Base-by-base conservation (phyloP, 1,284 basidiomycete species). In the Heterobasidion irregulare region DNA sequence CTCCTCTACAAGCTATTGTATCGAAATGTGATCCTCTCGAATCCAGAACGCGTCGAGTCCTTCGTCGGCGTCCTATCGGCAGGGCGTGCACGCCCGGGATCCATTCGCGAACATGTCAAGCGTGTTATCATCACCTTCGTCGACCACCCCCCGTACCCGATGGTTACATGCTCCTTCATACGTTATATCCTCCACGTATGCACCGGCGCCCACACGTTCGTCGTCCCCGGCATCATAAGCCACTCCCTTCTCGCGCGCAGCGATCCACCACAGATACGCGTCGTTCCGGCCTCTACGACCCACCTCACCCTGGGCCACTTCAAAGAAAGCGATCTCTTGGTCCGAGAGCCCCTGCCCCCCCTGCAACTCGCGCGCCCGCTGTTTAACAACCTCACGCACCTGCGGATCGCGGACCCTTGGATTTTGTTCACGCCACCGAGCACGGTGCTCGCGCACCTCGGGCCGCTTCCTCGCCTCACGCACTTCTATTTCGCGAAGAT, bases 401-500 rank as follows among this genome's bases (percentile, higher is more conserved):
- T 77, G 2, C 68, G 70, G 6, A 64, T 76, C 56, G 71, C 70
- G 49, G 70, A 74, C 59, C 73, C 74, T 1, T 62, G 68, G 32
- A 66, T 66, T 47, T 59, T 61, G 7, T 75, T 74, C 72, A 58
- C 60, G 46, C 68, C 70, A 4, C 75, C 74, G 2, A 60, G 61
- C 47, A 60, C 65, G 13, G 70, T 73, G 19, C 61, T 76, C 18
- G 55, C 58, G 10, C 59, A 66, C 15, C 69, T 75, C 48, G 70
- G 70, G 8, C 45, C 61, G 9, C 62, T 69, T 1, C 69, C 68
- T 2, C 60, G 64, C 32, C 67, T 77, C 9, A 68, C 74, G 7
- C 70, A 76, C 57, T 63, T 77, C n/a, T 68, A 73, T 44, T 63
- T 77, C 18, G 61, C 72, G 2, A 72, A 75, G 34, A 68, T 70